Percentiles rank a stretch among this genome's conserved stretches.
These are phyloP conservation scores for Fusarium neocosmosporiellum DNA, from an alignment of 2,329 filamentous ascomycete species.

Conservation along the genomic window DNA sequence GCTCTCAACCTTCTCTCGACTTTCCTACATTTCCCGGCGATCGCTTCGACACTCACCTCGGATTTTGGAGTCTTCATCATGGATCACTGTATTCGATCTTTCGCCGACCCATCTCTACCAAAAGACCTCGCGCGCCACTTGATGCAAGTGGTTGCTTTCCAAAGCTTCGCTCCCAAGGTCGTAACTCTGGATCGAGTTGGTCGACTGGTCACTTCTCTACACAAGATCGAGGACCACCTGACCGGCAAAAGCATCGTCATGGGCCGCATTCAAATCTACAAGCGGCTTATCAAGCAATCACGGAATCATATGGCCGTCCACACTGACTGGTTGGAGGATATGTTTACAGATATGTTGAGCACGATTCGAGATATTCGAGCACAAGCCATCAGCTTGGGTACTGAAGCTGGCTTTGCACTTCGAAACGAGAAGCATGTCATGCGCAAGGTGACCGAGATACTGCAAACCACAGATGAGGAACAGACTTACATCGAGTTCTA, in stretches of 20 bases:
- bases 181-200: conserved; percentile 79
- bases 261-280: conserved; percentile 82
- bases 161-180: conserved; percentile 80
- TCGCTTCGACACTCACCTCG: conserved; percentile 75
- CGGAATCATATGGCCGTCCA: conserved; percentile 76
- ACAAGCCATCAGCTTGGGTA: conserved; percentile 79
- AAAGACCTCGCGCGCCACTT: conserved; percentile 85
- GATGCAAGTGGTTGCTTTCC: conserved; percentile 82
- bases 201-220: conserved; percentile 76
- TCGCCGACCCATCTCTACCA: conserved; percentile 74
- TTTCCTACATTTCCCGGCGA: conserved; percentile 79
- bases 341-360: conserved; percentile 86
- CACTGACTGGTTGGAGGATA: conserved; percentile 82
- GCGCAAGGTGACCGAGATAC: conserved; percentile 73
- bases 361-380: conserved; percentile 79
- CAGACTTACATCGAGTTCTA: conserved; percentile 78
- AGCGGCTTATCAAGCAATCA: conserved; percentile 78
- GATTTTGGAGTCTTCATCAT: conserved; percentile 85
- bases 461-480: conserved; percentile 62
- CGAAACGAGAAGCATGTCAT: conserved; percentile 76
- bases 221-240: conserved; percentile 77
- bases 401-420: conserved; percentile 75
- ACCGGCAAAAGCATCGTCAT: conserved; percentile 85
- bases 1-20: conserved; percentile 81
- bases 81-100: conserved; percentile 80